phyloP scores from a whole-genome alignment of 2,329 filamentous ascomycete species.

The Trichophyton verrucosum region DNA sequence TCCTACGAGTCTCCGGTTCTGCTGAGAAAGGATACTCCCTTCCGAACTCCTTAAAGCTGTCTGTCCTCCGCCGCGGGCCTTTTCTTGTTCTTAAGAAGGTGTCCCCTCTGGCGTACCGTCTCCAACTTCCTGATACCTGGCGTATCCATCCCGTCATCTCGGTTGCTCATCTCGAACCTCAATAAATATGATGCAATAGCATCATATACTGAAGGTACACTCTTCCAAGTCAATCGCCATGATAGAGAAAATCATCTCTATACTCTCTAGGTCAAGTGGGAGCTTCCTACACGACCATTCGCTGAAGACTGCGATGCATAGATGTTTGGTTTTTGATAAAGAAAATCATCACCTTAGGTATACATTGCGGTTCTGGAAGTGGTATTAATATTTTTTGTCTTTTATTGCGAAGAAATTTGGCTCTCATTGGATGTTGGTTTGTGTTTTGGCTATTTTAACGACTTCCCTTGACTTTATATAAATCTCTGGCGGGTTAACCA shows the following conservation, averaged over 20 bases:
- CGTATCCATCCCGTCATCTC: no score
- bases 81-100: no score
- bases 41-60: no score
- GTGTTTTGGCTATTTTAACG: neutral
- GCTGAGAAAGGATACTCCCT: no score
- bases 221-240: neutral
- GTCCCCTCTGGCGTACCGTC: no score
- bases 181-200: no score
- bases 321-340: neutral
- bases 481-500: no score
- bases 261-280: neutral
- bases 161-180: no score
- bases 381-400: neutral
- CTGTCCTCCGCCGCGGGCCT: no score
- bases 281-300: neutral
- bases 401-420: neutral
- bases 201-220: neutral
- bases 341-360: neutral
- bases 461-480: no score
- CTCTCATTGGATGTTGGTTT: neutral
- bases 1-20: no score
- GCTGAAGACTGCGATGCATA: neutral
- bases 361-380: neutral
- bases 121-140: no score
- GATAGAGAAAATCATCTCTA: neutral